phyloP scores from a whole-genome alignment of 345 rosid species.

The Citrus cavaleriei region DNA sequence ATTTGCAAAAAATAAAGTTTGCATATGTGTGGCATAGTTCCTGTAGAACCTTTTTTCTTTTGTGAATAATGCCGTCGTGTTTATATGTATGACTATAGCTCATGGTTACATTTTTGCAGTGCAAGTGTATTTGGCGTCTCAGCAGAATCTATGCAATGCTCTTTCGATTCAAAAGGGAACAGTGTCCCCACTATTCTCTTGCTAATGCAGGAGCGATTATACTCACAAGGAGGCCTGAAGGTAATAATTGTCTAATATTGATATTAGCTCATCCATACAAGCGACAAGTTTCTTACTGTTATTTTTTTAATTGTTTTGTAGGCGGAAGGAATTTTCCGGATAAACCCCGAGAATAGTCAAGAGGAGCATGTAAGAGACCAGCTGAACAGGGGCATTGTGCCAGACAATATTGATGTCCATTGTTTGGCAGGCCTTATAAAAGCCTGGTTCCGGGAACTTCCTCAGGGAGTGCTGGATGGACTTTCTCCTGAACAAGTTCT shows the following conservation, averaged over 20 bases:
- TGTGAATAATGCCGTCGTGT: background rate
- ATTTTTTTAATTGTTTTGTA: conserved; percentile 20
- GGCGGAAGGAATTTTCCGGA: conserved; percentile 97
- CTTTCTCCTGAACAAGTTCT: conserved; percentile 94
- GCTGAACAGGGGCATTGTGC: conserved; percentile 86
- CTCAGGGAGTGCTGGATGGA: conserved; percentile 90
- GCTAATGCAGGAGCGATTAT: conserved; percentile 82
- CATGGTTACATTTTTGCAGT: conserved; percentile 37
- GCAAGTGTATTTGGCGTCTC: conserved; percentile 97
- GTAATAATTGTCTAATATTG: conserved; percentile 24
- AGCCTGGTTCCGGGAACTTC: conserved; percentile 98
- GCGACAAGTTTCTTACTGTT: conserved; percentile 1
- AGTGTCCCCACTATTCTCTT: conserved; percentile 94
- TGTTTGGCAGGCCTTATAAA: conserved; percentile 94
- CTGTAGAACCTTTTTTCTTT: background rate
- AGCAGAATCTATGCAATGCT: conserved; percentile 94
- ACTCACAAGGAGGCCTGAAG: conserved; percentile 80
- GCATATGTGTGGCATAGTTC: background rate
- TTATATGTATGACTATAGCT: conserved; percentile 9
- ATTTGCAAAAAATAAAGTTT: background rate
- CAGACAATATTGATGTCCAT: conserved; percentile 81
- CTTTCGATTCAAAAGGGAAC: conserved; percentile 70
- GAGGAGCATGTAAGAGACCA: conserved; percentile 92
- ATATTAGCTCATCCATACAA: background rate
- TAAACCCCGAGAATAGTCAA: conserved; percentile 92